phyloP scores from a whole-genome alignment of 257 asterid genomes.

The Asclepias syriaca region DNA sequence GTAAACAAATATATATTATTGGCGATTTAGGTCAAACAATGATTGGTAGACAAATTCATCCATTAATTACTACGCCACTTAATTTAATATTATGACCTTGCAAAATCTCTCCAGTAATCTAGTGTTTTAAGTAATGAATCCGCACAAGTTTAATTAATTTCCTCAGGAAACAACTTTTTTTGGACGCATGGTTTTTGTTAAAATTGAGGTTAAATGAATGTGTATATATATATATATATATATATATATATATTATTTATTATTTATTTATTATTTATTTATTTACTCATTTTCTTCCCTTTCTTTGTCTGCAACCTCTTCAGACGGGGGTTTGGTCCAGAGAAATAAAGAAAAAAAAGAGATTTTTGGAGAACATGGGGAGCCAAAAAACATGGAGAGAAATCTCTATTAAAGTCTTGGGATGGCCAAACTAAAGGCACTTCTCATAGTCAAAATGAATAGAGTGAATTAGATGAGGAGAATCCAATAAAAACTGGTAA shows the following conservation, averaged over 20 bases:
- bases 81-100: not conserved
- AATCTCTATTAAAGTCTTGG: not conserved
- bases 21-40: no score
- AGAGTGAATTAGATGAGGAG: no score
- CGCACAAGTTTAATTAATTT: no score
- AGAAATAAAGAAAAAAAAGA: not conserved
- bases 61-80: no score
- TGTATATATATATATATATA: no score
- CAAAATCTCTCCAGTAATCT: no score
- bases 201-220: not conserved
- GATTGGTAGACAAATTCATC: no score
- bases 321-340: not conserved
- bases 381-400: not conserved
- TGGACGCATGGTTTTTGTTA: not conserved
- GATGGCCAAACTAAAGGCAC: not conserved
- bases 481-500: no score
- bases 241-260: no score
- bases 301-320: not conserved
- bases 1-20: no score
- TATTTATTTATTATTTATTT: no score
- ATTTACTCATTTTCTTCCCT: not conserved
- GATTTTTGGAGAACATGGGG: not conserved
- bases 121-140: no score
- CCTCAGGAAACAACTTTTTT: not conserved
- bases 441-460: not conserved